Base-by-base conservation (phyloP, 495 filamentous ascomycete genomes). In the Penicillium canescens region DNA sequence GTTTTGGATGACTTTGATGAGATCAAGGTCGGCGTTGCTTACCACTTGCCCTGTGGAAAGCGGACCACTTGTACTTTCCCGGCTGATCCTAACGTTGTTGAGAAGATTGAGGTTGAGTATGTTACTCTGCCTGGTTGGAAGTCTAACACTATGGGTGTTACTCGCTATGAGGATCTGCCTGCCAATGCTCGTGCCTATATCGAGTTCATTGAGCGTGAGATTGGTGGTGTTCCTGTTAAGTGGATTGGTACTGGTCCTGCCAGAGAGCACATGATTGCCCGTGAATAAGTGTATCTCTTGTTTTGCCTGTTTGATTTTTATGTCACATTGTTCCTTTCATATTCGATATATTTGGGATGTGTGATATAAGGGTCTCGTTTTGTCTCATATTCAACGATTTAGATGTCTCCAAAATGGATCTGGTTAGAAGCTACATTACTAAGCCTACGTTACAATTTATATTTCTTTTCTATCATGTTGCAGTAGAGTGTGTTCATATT, bases 241-340 rank as follows among this genome's bases (percentile, higher is more conserved):
- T 92, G 82, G 75, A 87, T 95, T 62, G 91, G 91, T 11, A 90
- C 87, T 14, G 92, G 91, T 8, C 90, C 87, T 37, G 80, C 76
- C 26, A 72, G 89, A 37, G 87, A 92, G 45, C 75, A 85, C 62
- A 84, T 85, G 80, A 84, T 86, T 63, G 65, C 72, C 42, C 77
- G 82, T 61, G 77, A 77, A 53, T 72, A 69, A 44, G 34, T 42
- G 24, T 3, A 51, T 45, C 12, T 51, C 23, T 44, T 56, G 14
- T 23, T 46, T 42, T 14, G 34, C n/a, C 39, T 39, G 28, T 44
- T 37, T 23, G 37, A 35, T 26, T 57, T 18, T 21, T 36, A 38
- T 28, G 24, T 26, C 38, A 34, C 43, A 52, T 28, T 42, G 37
- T 41, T 50, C 21, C 31, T 49, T 50, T 43, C 31, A 50, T 43